A percentile compares a stretch with the other conserved stretches of the same genome.
These are phyloP conservation scores for Ophiostoma sp. DNA, from an alignment of 2,329 filamentous ascomycete species.

Conservation along the genomic window DNA sequence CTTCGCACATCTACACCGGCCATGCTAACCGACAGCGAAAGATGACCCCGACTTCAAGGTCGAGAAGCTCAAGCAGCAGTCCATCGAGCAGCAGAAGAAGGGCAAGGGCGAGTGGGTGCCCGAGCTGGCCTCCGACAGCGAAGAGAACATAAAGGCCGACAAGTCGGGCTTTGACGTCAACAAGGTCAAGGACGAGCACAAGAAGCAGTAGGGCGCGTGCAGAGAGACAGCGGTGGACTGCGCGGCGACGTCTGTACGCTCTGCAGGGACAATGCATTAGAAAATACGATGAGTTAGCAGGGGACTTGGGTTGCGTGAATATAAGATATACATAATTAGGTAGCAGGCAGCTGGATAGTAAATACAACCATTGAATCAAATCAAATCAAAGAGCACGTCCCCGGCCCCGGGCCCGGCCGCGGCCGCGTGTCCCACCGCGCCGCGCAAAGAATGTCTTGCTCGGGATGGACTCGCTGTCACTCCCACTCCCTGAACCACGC, in stretches of 20 bases:
- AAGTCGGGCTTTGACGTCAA: conserved; percentile 38
- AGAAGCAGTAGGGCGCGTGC: not conserved
- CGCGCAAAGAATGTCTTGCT: conserved; percentile 19
- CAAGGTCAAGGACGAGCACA: conserved; percentile 38
- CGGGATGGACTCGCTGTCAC: not conserved
- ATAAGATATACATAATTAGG: too few species aligned
- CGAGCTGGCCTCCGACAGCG: conserved; percentile 70
- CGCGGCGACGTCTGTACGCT: too few species aligned
- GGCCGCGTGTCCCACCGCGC: conserved; percentile 21
- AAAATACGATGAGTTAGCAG: too few species aligned
- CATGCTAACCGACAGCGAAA: not conserved
- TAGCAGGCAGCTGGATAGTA: too few species aligned
- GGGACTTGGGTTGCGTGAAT: too few species aligned
- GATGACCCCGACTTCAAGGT: conserved; percentile 36
- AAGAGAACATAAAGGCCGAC: conserved; percentile 70
- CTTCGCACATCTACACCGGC: not conserved
- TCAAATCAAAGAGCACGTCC: conserved; percentile 10
- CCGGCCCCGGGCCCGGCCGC: conserved; percentile 24
- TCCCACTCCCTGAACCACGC: too few species aligned
- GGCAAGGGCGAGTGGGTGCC: conserved; percentile 72
- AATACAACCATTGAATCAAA: not conserved
- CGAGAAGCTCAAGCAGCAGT: conserved; percentile 57
- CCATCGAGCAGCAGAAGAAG: conserved; percentile 59
- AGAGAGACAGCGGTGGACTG: too few species aligned
- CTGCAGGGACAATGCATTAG: too few species aligned